Conservation (phyloP, 768 basidiomycete species). For the Calocybe gangraenosa region DNA sequence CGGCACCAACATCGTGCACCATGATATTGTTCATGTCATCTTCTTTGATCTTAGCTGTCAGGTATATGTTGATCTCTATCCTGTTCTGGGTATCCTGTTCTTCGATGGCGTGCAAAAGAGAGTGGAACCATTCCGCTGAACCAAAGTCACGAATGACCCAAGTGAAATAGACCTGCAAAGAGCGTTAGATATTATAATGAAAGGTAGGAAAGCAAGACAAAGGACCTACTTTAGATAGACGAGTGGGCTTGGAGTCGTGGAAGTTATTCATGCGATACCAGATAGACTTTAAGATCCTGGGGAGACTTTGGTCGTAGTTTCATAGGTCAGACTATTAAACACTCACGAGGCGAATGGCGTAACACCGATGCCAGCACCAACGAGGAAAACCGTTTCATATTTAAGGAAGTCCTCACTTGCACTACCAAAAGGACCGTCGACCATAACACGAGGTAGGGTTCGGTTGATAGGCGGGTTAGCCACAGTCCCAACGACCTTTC, state of each 20-base stretch:
- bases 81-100: conserved; percentile 82
- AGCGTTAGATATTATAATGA: background rate
- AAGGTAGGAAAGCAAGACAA: background rate
- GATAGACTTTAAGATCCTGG: conserved; percentile 80
- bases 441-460: conserved; percentile 87
- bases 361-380: conserved; percentile 94
- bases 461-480: conserved; percentile 61
- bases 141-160: conserved; percentile 96
- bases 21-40: conserved; percentile 94
- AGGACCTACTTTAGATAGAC: conserved; percentile 67
- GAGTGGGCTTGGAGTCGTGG: conserved; percentile 66
- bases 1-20: conserved; percentile 89
- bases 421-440: conserved; percentile 93
- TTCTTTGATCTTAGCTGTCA: conserved; percentile 82
- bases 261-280: conserved; percentile 97
- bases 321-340: no score
- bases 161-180: conserved; percentile 70
- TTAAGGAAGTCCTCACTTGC: conserved; percentile 91
- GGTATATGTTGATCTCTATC: conserved; percentile 57
- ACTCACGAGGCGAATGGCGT: conserved; percentile 94
- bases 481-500: conserved; percentile 57
- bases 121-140: conserved; percentile 91
- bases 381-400: conserved; percentile 83
- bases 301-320: no score
- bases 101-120: conserved; percentile 87